Evolutionary conservation across 805 yeast genomes (phyloP), one percentile per base, ranked within the genome.

Genomic region (Saccharomycopsis sp.): DNA sequence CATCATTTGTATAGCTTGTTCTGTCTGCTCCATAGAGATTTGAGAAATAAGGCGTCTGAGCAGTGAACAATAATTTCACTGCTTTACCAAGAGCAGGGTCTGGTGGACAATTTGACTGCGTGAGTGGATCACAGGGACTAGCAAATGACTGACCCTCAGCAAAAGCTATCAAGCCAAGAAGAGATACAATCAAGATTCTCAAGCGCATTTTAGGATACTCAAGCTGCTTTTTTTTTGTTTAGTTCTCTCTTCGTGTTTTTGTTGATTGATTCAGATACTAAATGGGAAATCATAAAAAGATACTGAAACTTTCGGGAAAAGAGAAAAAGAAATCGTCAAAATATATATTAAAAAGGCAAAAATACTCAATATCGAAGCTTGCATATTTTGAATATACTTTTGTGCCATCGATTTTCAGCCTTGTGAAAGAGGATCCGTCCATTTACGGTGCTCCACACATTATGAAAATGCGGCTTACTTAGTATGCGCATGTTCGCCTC

Each of bases 61-160:
- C 14, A 1, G 71, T 67, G 70, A 83, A 84, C 62, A 76, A 74
- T 15, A 74, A 71, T 8, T 67, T 54, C 18, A 79, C 64, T 3
- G 79, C 68, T 12, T 76, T 71, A 4, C 81, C 84, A 34, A 82
- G 74, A 1, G 87, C 89, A 1, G 75, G 69, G 62, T 79, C 79
- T 7, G 73, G 67, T 1, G 63, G 60, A 60, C 78, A 74, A 21
- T 60, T 29, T 21, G 62, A 51, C 14, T 55, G 58, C 7, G 58
- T 54, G 23, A 73, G 65, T 1, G 77, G 77, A 56, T 74, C 65
- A 63, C 77, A 73, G 21, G 56, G 48, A 37, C 56, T 52, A 16
- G 62, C 59, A n/a, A 21, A 53, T 24, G 24, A 37, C 16, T 44
- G 48, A 12, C 20, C 48, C 7, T 44, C 16, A 12, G 48, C 21